Conservation (phyloP, 805 yeast species). For the Suhomyces xylopsoci region DNA sequence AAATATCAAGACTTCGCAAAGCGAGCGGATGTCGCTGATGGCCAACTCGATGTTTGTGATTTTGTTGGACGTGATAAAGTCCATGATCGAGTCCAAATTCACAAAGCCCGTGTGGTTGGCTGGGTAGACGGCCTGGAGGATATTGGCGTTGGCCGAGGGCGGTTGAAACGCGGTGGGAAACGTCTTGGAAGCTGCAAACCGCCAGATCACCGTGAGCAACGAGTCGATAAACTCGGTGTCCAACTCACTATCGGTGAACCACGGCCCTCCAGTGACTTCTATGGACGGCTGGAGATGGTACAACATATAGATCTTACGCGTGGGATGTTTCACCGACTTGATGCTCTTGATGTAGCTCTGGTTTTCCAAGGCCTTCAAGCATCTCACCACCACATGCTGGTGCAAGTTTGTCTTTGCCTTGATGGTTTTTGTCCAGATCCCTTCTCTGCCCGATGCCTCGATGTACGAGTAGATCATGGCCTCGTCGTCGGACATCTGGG, state of each 20-base stretch:
- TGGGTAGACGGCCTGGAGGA: slow-evolving; percentile 49
- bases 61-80: slow-evolving; percentile 66
- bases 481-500: slow-evolving; percentile 82
- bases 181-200: slow-evolving; percentile 72
- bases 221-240: slow-evolving; percentile 92
- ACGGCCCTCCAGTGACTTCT: slow-evolving; percentile 98
- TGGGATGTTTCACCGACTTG: slow-evolving; percentile 88
- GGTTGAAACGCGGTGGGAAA: slow-evolving; percentile 69
- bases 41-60: slow-evolving; percentile 81
- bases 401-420: slow-evolving; percentile 86
- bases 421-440: slow-evolving; percentile 92
- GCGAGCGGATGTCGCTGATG: slow-evolving; percentile 66
- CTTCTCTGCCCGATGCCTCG: slow-evolving; percentile 91
- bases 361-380: slow-evolving; percentile 74
- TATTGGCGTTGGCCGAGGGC: slow-evolving; percentile 30
- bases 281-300: slow-evolving; percentile 90
- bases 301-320: slow-evolving; percentile 93
- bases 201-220: slow-evolving; percentile 80
- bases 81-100: slow-evolving; percentile 67
- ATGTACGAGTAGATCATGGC: slow-evolving; percentile 87
- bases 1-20: slow-evolving; percentile 83
- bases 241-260: slow-evolving; percentile 95
- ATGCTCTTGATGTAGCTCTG: slow-evolving; percentile 85
- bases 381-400: slow-evolving; percentile 83
- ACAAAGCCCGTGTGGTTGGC: slow-evolving; percentile 64